Percentiles rank a stretch among this genome's conserved stretches.
phyloP scores from a whole-genome alignment of 495 filamentous ascomycete genomes.

The Barbatosphaeria neglecta region DNA sequence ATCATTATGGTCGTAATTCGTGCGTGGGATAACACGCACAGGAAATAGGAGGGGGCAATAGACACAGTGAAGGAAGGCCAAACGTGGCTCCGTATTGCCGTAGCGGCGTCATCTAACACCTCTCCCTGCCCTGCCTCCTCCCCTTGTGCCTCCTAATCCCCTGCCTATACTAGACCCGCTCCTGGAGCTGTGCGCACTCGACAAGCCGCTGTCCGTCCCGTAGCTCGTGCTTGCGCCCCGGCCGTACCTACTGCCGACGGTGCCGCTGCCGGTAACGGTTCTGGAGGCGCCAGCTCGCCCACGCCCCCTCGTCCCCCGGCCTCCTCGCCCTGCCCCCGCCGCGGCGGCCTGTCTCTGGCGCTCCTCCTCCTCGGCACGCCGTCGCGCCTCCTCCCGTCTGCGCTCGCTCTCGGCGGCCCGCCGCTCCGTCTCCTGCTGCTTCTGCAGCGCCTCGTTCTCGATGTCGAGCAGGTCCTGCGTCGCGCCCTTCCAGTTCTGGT shows the following conservation, averaged over 20 bases:
- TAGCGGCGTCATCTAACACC: slow-evolving; percentile 2
- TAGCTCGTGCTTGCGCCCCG: slow-evolving; percentile 13
- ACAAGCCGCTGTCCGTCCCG: slow-evolving; percentile 15
- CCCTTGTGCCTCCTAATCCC: slow-evolving; percentile 21
- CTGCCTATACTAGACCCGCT: slow-evolving; percentile 31
- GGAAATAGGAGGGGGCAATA: background rate
- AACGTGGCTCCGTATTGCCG: no score
- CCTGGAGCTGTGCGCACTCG: slow-evolving; percentile 16
- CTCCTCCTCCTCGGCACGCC: slow-evolving; percentile 65
- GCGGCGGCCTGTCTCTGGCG: slow-evolving; percentile 37
- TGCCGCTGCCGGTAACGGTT: slow-evolving; percentile 8
- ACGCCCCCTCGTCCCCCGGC: slow-evolving; percentile 12
- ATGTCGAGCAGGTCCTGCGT: slow-evolving; percentile 70
- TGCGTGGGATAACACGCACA: no score
- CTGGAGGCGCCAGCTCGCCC: slow-evolving; percentile 11
- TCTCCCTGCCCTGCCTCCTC: slow-evolving; percentile 11
- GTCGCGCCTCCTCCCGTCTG: slow-evolving; percentile 56
- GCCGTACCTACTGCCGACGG: slow-evolving; percentile 7
- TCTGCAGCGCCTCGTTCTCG: slow-evolving; percentile 61
- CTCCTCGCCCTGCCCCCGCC: slow-evolving; percentile 11
- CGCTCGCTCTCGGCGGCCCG: slow-evolving; percentile 63
- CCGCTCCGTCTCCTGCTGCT: slow-evolving; percentile 63
- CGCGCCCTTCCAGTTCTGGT: slow-evolving; percentile 81
- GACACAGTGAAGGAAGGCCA: no score
- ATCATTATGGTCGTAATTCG: no score